These are phyloP conservation scores for Luvunga scandens DNA, from an alignment of 345 rosid species.

Conservation along the genomic window DNA sequence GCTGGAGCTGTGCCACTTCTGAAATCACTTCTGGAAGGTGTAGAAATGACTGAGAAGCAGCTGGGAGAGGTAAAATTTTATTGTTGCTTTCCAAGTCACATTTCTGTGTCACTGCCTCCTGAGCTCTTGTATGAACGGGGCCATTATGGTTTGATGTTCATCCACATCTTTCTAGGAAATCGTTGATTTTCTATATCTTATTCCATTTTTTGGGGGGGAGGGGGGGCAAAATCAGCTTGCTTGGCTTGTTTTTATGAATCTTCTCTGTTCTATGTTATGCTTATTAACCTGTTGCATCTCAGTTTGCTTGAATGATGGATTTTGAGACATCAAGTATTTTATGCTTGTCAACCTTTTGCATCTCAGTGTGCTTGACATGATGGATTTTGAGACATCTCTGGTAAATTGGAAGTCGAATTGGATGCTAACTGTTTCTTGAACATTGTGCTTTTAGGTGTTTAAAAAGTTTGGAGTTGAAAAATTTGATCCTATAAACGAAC, in stretches of 20 bases:
- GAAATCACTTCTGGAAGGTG: conserved; percentile 84
- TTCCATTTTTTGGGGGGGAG: not conserved
- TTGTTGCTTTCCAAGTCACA: not conserved
- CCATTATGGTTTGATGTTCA: not conserved
- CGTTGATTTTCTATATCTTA: not conserved
- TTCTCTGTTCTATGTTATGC: not conserved
- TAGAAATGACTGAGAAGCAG: conserved; percentile 98
- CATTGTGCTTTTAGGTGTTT: conserved; percentile 51
- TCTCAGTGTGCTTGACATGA: not conserved
- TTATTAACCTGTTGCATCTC: not conserved
- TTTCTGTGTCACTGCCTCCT: not conserved
- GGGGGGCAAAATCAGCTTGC: not conserved
- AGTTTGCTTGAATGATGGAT: not conserved
- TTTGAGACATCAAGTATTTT: not conserved
- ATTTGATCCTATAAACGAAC: conserved; percentile 72
- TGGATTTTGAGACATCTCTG: not conserved
- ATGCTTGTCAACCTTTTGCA: not conserved
- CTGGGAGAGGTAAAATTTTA: conserved; percentile 55
- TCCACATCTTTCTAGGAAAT: not conserved
- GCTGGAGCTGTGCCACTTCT: conserved; percentile 64
- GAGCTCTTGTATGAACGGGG: not conserved
- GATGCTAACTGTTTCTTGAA: conserved; percentile 5
- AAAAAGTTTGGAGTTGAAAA: conserved; percentile 72
- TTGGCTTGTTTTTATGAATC: not conserved
- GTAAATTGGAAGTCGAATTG: not conserved